A percentile compares a stretch with the other conserved stretches of the same genome.
phyloP scores from a whole-genome alignment of 83 land plant species.

The Thuja plicata region DNA sequence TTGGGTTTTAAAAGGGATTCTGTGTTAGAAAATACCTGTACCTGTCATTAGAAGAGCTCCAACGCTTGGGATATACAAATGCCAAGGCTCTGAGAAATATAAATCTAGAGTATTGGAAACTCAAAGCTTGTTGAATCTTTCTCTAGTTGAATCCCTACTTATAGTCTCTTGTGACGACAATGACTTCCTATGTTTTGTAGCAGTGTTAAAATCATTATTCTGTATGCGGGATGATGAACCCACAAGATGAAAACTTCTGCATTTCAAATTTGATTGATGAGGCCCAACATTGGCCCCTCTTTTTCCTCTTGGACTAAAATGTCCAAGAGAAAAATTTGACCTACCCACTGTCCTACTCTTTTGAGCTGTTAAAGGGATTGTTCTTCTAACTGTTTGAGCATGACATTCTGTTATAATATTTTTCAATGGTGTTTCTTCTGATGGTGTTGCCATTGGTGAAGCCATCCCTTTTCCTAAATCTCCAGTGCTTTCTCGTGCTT shows the following conservation, averaged over 20 bases:
- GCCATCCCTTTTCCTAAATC: neutral
- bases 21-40: neutral
- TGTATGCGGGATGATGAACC: constrained; percentile 9
- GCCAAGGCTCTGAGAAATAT: neutral
- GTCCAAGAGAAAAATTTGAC: neutral
- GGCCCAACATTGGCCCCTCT: neutral
- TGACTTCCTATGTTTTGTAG: neutral
- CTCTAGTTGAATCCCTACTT: neutral
- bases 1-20: neutral
- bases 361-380: constrained; percentile 2
- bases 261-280: neutral
- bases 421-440: neutral
- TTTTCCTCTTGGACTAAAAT: constrained; percentile 1
- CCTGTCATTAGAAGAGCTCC: neutral
- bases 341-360: neutral
- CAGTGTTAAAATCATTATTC: neutral
- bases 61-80: neutral
- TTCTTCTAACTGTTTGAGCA: neutral
- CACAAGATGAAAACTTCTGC: neutral
- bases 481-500: neutral
- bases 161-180: neutral
- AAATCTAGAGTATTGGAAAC: neutral
- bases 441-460: neutral
- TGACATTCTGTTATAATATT: neutral
- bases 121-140: neutral